These are phyloP conservation scores for Hypoxylon trugodes DNA, from an alignment of 495 filamentous ascomycete species.

Conservation along the genomic window DNA sequence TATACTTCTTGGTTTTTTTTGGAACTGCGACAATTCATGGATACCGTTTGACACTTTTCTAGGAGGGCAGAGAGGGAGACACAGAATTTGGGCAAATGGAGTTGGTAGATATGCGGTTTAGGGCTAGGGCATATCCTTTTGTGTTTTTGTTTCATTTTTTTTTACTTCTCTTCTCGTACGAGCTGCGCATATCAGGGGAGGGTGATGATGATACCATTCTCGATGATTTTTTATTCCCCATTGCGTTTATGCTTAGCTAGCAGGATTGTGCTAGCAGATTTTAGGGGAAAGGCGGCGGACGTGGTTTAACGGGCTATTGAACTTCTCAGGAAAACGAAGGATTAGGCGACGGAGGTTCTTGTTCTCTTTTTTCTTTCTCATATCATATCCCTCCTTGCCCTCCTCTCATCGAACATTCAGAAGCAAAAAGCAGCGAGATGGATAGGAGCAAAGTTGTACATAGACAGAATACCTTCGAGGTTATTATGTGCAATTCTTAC, in stretches of 20 bases:
- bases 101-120: constrained; percentile 37
- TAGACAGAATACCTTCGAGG: constrained; percentile 10
- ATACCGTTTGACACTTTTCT: constrained; percentile 42
- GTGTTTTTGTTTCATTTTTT: background rate
- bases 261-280: constrained; percentile 13
- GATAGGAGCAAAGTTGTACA: constrained; percentile 15
- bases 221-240: constrained; percentile 19
- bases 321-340: constrained; percentile 3
- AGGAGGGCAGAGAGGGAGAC: constrained; percentile 23
- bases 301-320: constrained; percentile 1
- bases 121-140: constrained; percentile 22
- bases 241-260: constrained; percentile 5
- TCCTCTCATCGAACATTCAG: background rate
- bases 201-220: constrained; percentile 36
- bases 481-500: constrained; percentile 8
- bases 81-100: constrained; percentile 39
- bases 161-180: constrained; percentile 1
- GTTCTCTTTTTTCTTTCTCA: background rate
- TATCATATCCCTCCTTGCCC: constrained; percentile 10
- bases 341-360: background rate
- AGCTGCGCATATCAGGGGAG: constrained; percentile 12
- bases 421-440: background rate
- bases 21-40: constrained; percentile 37
- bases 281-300: constrained; percentile 5
- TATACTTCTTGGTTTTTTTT: constrained; percentile 26